Percentiles rank a stretch among this genome's conserved stretches.
phyloP scores from a whole-genome alignment of 176 grass and related monocot species.

The Phragmites australis region DNA sequence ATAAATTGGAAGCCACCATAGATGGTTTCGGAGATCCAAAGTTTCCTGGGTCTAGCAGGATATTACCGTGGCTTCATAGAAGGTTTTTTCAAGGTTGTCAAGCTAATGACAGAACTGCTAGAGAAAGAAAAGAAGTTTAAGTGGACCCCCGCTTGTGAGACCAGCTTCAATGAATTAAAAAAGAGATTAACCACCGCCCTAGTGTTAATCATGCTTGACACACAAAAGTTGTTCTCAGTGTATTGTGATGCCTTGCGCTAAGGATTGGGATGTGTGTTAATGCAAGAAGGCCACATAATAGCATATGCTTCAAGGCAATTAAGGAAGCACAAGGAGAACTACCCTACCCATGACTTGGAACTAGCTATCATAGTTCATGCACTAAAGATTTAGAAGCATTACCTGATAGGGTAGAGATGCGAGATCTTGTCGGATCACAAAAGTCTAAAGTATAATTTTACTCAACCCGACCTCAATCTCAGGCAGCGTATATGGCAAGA shows the following conservation, averaged over 20 bases:
- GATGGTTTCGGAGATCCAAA: not conserved
- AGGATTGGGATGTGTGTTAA: not conserved
- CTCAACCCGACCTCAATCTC: not conserved
- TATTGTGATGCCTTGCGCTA: not conserved
- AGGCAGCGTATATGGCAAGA: no score
- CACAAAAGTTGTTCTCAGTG: fast-evolving
- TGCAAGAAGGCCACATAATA: not conserved
- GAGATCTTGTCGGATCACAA: not conserved
- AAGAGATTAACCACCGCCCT: not conserved
- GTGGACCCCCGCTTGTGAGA: no score
- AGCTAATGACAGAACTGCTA: not conserved
- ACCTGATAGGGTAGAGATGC: not conserved
- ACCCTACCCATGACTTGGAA: not conserved
- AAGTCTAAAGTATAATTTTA: not conserved
- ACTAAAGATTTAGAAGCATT: not conserved
- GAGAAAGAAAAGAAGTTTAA: not conserved
- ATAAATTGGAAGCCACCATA: no score
- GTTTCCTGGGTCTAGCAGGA: not conserved
- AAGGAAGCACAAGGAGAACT: not conserved
- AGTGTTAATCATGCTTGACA: not conserved
- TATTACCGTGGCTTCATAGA: not conserved
- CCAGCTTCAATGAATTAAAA: no score
- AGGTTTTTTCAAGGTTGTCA: not conserved
- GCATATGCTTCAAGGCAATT: not conserved
- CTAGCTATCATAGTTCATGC: not conserved